Evolutionary conservation across 2,329 filamentous ascomycete species (phyloP).

Genomic region (Cladosporium colombiae): DNA sequence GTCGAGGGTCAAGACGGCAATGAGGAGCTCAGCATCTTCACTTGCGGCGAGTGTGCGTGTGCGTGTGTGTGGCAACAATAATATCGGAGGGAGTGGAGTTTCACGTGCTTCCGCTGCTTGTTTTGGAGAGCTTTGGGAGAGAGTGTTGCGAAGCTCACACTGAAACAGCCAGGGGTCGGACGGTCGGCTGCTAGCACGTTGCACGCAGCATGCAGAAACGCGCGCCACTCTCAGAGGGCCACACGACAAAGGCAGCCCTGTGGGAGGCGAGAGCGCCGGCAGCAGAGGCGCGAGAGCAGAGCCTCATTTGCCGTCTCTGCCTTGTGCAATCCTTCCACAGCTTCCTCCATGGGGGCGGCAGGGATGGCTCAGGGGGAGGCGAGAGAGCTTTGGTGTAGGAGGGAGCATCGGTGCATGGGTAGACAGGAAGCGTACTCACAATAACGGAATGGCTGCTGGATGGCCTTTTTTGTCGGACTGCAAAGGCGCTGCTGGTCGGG

Average conservation of each 20-base stretch:
- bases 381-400: background rate
- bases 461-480: background rate
- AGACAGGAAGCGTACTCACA: background rate
- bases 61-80: too few species aligned
- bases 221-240: background rate
- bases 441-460: background rate
- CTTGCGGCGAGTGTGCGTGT: background rate
- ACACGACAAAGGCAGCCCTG: background rate
- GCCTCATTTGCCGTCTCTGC: background rate
- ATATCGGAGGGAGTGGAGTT: background rate
- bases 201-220: background rate
- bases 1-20: background rate
- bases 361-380: background rate
- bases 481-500: background rate
- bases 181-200: background rate
- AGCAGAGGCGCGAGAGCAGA: background rate
- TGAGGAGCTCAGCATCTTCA: background rate
- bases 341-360: background rate
- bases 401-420: background rate
- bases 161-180: slow-evolving; percentile 5
- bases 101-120: background rate
- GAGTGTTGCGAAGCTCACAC: background rate
- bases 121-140: background rate
- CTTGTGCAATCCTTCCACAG: background rate
- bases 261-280: background rate